Conservation (phyloP, 1,284 basidiomycete genomes). For the Paramarasmius palmivorus region DNA sequence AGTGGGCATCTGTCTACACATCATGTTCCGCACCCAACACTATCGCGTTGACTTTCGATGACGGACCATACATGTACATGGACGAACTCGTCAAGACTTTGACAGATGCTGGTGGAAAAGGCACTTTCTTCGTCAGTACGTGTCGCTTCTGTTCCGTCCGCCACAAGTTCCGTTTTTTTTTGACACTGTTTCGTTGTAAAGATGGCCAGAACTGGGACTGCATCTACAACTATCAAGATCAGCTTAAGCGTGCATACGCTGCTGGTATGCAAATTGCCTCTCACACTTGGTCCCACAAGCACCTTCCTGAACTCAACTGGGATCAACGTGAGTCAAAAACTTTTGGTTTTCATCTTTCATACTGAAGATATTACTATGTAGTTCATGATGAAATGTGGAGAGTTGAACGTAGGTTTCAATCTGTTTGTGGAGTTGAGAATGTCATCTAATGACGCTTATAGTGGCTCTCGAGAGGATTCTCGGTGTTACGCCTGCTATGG, state of each 20-base stretch:
- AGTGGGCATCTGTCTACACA: background rate
- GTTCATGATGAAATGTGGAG: conserved; percentile 17
- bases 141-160: background rate
- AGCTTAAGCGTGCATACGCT: background rate
- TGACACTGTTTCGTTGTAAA: background rate
- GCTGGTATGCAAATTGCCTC: background rate
- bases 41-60: background rate
- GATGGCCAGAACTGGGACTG: background rate
- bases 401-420: conserved; percentile 11
- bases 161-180: background rate
- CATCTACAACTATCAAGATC: conserved; percentile 1
- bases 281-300: background rate
- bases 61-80: background rate
- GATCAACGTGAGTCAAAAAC: background rate
- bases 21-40: background rate
- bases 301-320: background rate
- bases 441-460: conserved; percentile 8
- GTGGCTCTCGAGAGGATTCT: conserved; percentile 29
- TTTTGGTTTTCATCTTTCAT: background rate
- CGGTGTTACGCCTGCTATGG: conserved; percentile 29
- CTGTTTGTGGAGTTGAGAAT: background rate
- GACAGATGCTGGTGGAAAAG: background rate
- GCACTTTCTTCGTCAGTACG: background rate
- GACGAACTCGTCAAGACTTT: background rate
- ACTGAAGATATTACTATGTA: background rate